Base-by-base conservation (phyloP, 2,329 filamentous ascomycete species). In the Arthrobotrys musiformis region DNA sequence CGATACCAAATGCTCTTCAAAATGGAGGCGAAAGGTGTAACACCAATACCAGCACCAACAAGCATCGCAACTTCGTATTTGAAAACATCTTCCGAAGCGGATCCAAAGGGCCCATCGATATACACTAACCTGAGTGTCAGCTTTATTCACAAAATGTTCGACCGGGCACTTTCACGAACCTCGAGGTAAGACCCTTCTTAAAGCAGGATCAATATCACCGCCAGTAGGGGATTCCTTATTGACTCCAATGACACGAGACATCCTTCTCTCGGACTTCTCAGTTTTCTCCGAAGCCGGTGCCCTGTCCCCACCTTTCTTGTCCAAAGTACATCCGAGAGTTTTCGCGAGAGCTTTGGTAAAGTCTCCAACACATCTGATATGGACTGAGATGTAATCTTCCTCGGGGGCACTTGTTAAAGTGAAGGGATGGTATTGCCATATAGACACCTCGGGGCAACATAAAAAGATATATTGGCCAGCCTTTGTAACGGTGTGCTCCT, bases 1-100 rank as follows among this genome's bases (percentile, higher is more conserved):
- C 92, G 89, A 86, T 95, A 96, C 93, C 93, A 96, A 84, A 96
- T 94, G 64, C 91, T 93, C 86, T 96, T 96, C 82, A 94, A 87
- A 80, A 94, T 94, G 0, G 91, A 93, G 11, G 92, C 92, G 84
- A 93, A 94, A 0, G 92, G 92, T n/a, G 92, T 94, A 11, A 94
- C 92, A 79, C 92, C 92, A 79, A 94, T 94, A 83, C 92, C 92
- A 0, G 92, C 92, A 76, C 92, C 92, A 74, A 92, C 90, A n/a
- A 94, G 88, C 26, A 94, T 86, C 4, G 92, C 89, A 42, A 93
- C 87, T 84, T 94, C 92, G 83, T 93, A 94, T 84, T 94, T 95
- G 87, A 95, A 95, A 52, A 96, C 92, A 81, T 95, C 92, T 82
- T 95, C 92, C 0, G 93, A 94, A 0, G 92, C 92, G 17, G 91